Evolutionary conservation across 805 yeast genomes (phyloP).

Genomic region (Ogataea ganodermae): DNA sequence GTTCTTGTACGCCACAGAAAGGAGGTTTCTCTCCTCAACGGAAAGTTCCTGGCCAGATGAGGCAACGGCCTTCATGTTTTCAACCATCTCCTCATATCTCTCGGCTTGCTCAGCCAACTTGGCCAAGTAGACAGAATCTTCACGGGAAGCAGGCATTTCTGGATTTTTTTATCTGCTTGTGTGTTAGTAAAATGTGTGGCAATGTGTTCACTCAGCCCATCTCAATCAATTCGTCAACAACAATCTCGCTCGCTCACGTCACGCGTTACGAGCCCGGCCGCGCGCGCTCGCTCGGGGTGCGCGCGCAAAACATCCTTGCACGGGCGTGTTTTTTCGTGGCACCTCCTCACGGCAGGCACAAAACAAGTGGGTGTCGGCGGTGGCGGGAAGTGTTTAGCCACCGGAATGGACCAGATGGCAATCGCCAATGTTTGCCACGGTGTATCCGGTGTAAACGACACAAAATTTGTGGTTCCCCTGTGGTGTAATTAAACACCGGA

Average conservation of each 20-base stretch:
- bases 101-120: conserved; percentile 99
- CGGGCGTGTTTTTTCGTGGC: background rate
- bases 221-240: background rate
- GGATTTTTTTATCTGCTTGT: conserved; percentile 10
- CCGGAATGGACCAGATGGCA: no score
- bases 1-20: conserved; percentile 96
- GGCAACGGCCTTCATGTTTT: conserved; percentile 97
- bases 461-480: background rate
- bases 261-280: conserved; percentile 16
- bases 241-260: conserved; percentile 7
- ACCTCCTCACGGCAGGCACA: background rate
- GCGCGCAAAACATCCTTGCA: background rate
- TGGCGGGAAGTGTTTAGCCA: no score
- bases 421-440: background rate
- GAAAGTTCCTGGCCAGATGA: conserved; percentile 93
- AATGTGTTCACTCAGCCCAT: background rate
- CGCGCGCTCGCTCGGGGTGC: background rate
- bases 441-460: background rate
- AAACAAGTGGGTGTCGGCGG: no score
- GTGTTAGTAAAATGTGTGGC: conserved; percentile 10
- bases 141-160: conserved; percentile 81
- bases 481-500: no score
- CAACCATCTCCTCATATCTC: conserved; percentile 99
- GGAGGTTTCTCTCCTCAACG: conserved; percentile 96
- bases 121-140: conserved; percentile 97